A percentile compares a stretch with the other conserved stretches of the same genome.
Conservation (phyloP, 2,329 filamentous ascomycete genomes). For the Cytospora paraplurivora region DNA sequence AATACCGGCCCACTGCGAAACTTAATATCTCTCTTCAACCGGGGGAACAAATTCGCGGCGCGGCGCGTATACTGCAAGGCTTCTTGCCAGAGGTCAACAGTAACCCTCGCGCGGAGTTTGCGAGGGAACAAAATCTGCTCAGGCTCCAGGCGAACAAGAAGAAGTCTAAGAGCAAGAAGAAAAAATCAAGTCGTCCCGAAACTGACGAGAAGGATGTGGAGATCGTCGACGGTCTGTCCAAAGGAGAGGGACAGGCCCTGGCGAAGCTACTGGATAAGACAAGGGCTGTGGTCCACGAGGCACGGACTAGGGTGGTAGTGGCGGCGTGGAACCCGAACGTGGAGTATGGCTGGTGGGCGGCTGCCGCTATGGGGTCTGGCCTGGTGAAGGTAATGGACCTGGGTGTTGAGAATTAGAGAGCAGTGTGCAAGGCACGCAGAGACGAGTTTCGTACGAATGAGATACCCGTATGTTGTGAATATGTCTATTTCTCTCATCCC, state of each 20-base stretch:
- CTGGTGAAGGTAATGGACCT: conserved; percentile 68
- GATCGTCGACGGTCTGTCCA: conserved; percentile 34
- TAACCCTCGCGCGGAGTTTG: conserved; percentile 46
- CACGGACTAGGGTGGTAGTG: conserved; percentile 62
- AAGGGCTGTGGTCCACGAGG: conserved; percentile 58
- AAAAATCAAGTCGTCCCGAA: conserved; percentile 36
- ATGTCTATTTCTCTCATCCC: background rate
- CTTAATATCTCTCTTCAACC: background rate
- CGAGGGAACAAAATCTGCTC: conserved; percentile 39
- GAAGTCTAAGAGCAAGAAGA: conserved; percentile 37
- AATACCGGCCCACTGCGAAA: conserved; percentile 46
- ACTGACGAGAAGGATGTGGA: conserved; percentile 31
- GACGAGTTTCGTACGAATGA: conserved; percentile 6
- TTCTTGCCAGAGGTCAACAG: conserved; percentile 54
- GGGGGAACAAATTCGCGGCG: conserved; percentile 45
- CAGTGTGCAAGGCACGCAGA: background rate
- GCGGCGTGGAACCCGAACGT: conserved; percentile 70
- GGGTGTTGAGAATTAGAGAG: conserved; percentile 47
- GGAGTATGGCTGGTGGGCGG: conserved; percentile 67
- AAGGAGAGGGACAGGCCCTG: conserved; percentile 31
- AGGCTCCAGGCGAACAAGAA: conserved; percentile 41
- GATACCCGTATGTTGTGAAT: conserved; percentile 13
- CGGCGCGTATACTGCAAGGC: conserved; percentile 53
- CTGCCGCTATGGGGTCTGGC: conserved; percentile 66
- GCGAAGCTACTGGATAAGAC: conserved; percentile 27